Conservation (phyloP, 345 rosid species). For the Pistacia vera region DNA sequence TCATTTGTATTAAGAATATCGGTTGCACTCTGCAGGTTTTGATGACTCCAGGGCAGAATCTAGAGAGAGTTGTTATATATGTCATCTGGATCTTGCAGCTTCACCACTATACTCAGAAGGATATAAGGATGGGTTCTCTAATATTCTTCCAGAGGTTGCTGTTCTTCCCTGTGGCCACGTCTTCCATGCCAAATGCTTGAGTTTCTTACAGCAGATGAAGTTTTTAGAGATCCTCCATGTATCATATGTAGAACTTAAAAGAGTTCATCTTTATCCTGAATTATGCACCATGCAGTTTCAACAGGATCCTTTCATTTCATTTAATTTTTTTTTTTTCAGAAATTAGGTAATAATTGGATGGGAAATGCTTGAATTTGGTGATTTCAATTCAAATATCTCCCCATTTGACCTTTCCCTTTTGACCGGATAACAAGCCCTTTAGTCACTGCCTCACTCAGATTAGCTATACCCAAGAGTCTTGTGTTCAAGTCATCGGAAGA, state of each 20-base stretch:
- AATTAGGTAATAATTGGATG: no score
- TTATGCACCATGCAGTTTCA: no score
- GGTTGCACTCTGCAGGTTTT: not conserved
- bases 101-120: not conserved
- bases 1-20: not conserved
- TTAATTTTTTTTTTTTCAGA: no score
- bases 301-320: no score
- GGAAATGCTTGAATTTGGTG: no score
- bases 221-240: constrained; percentile 4
- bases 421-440: no score
- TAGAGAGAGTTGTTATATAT: not conserved
- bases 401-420: no score
- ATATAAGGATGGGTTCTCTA: not conserved
- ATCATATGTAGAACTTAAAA: not conserved
- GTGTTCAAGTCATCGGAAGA: no score
- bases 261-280: not conserved
- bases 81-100: not conserved
- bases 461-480: no score
- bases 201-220: not conserved
- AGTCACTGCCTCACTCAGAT: no score
- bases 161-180: constrained; percentile 13
- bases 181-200: constrained; percentile 2
- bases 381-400: no score
- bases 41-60: not conserved
- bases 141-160: not conserved